A percentile compares a stretch with the other conserved stretches of the same genome.
These are phyloP conservation scores for Amyloporia xantha DNA, from an alignment of 768 basidiomycete species.

Conservation along the genomic window DNA sequence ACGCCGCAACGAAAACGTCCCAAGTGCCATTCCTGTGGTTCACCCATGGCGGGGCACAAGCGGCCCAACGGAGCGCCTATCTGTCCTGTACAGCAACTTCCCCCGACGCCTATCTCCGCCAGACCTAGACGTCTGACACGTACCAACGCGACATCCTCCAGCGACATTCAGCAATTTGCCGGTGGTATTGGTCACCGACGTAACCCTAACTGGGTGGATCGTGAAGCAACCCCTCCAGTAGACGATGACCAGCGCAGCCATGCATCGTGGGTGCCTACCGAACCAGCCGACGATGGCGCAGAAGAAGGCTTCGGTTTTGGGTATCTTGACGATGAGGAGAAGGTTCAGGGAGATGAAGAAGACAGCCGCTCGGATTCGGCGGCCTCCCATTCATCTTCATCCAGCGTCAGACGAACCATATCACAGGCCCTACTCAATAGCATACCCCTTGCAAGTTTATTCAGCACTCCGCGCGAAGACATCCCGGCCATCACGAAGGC, in stretches of 20 bases:
- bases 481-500: constrained; percentile 19
- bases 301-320: neutral
- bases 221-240: constrained; percentile 5
- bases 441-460: constrained; percentile 26
- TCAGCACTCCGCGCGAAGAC: constrained; percentile 22
- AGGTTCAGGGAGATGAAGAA: neutral
- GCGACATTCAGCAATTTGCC: constrained; percentile 10
- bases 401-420: constrained; percentile 13
- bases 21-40: constrained; percentile 27
- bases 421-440: constrained; percentile 15
- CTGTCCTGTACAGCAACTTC: constrained; percentile 18
- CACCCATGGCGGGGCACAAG: constrained; percentile 35
- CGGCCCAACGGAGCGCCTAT: constrained; percentile 25
- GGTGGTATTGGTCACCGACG: constrained; percentile 22
- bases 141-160: constrained; percentile 1
- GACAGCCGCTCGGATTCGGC: no score
- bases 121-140: constrained; percentile 5
- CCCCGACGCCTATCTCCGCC: constrained; percentile 3
- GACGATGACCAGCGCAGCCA: constrained; percentile 9
- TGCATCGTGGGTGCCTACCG: constrained; percentile 20
- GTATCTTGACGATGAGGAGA: neutral
- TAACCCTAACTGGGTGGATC: constrained; percentile 30
- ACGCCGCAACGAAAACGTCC: constrained; percentile 26
- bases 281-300: no score
- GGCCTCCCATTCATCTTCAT: no score